Base-by-base conservation (phyloP, 345 rosid genomes). In the Alliaria petiolata region DNA sequence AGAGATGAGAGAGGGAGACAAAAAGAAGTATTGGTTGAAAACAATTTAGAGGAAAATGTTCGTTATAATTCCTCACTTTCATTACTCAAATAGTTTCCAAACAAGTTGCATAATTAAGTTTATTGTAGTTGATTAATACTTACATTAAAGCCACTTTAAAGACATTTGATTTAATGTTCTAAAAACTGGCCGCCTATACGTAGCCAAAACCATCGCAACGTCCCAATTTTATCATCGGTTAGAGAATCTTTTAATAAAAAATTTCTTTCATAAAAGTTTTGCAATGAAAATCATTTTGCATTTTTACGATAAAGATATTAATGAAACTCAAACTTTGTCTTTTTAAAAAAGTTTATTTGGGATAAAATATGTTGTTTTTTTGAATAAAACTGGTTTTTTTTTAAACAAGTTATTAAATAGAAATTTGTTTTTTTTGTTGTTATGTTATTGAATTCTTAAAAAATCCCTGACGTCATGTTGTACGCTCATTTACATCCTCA, bases 1-100 rank as follows among this genome's bases (percentile, higher is more conserved):
- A 76, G 62, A 69, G 52, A 46, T 7, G 65, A 31, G 44, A 69
- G 45, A 55, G n/a, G n/a, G 38, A 19, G 46, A 66, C 1, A 49
- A 8, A 34, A n/a, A 58, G 1, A 59, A 8, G 60, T 20, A 8
- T 8, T 50, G 12, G 38, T n/a, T 57, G 16, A 39, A 19, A 39
- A 28, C 66, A 15, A 31, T 49, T 67, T 38, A 0, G 5, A 59
- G 22, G 45, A 34, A 28, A 54, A 63, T 63, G 36, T 72, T 72
- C 22, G 70, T 64, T 64, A 72, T 45, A 16, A 64, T 55, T 58
- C 42, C 39, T 67, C 47, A 17, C 38, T 10, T 40, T 49, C 8
- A 49, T 20, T 13, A 66, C 62, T 31, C 47, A 66, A 31, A 25
- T 66, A 38, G 62, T 58, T 49, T 58, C 47, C 11, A 57, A 57